These are phyloP conservation scores for Scortechinia acanthostroma DNA, from an alignment of 2,329 filamentous ascomycete genomes.

Conservation along the genomic window DNA sequence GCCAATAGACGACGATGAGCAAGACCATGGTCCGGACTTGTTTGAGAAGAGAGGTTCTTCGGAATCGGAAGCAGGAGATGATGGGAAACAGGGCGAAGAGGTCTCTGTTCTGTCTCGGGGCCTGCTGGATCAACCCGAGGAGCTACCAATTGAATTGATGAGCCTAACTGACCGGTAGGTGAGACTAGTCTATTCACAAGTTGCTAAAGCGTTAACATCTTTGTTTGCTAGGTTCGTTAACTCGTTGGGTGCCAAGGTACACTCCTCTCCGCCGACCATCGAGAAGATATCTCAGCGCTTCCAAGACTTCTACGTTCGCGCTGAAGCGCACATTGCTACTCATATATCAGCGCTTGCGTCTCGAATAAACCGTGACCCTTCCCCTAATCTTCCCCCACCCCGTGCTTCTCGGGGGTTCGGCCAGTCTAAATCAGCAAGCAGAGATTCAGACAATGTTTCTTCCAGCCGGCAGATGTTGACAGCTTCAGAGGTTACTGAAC, in stretches of 20 bases:
- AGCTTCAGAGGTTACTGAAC: slow-evolving; percentile 48
- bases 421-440: slow-evolving; percentile 3
- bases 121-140: slow-evolving; percentile 39
- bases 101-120: not conserved
- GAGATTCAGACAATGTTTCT: slow-evolving; percentile 16
- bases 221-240: slow-evolving; percentile 43
- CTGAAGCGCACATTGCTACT: slow-evolving; percentile 50
- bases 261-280: slow-evolving; percentile 50
- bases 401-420: slow-evolving; percentile 16
- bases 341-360: slow-evolving; percentile 56
- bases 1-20: not conserved
- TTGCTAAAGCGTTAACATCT: too few relatives aligned
- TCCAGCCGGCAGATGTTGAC: slow-evolving; percentile 59
- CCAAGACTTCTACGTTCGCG: slow-evolving; percentile 58
- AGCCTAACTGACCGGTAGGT: slow-evolving; percentile 52
- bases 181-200: not conserved
- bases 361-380: slow-evolving; percentile 42
- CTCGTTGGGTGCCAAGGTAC: slow-evolving; percentile 53
- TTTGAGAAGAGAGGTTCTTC: slow-evolving; percentile 25
- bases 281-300: slow-evolving; percentile 54
- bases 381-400: slow-evolving; percentile 25
- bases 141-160: slow-evolving; percentile 58
- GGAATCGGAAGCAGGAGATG: slow-evolving; percentile 14
- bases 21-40: not conserved
- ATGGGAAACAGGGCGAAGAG: not conserved